Conservation (phyloP, 768 basidiomycete genomes). For the Obba rivulosa region DNA sequence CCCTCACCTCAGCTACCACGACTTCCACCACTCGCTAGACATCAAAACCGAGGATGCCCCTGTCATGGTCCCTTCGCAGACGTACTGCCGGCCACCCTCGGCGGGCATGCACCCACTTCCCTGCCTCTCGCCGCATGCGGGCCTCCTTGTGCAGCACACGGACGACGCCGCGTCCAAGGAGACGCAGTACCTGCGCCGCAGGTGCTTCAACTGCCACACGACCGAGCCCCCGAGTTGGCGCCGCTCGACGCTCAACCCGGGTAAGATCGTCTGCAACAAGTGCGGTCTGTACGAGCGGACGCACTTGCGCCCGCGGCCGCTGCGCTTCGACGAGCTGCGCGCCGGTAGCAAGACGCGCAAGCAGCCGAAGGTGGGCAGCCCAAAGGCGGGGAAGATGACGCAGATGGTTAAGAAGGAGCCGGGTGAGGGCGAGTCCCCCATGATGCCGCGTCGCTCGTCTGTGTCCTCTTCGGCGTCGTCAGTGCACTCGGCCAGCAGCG, state of each 20-base stretch:
- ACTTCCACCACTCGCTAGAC: conserved; percentile 39
- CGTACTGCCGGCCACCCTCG: conserved; percentile 37
- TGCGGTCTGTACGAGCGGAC: conserved; percentile 90
- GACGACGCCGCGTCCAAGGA: conserved; percentile 90
- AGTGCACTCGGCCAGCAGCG: conserved; percentile 57
- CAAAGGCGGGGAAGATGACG: conserved; percentile 28
- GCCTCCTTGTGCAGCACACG: conserved; percentile 77
- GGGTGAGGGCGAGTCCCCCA: conserved; percentile 33
- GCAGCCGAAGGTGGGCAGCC: conserved; percentile 30
- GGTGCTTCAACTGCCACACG: conserved; percentile 90
- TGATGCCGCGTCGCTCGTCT: conserved; percentile 51
- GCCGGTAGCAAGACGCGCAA: conserved; percentile 83
- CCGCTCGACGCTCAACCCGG: conserved; percentile 80
- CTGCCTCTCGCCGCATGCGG: conserved; percentile 37
- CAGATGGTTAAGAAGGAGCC: conserved; percentile 61
- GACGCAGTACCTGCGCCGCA: conserved; percentile 82
- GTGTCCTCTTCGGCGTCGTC: conserved; percentile 57
- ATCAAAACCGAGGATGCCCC: conserved; percentile 68
- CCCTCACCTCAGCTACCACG: conserved; percentile 43
- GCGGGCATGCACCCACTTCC: conserved; percentile 28
- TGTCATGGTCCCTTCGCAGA: conserved; percentile 61
- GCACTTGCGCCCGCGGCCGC: conserved; percentile 73
- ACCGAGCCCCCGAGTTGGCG: conserved; percentile 90
- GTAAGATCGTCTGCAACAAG: conserved; percentile 94
- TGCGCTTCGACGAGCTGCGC: conserved; percentile 83